phyloP scores from a whole-genome alignment of 352 stramenopile species.

The Phytophthora ohioensis region DNA sequence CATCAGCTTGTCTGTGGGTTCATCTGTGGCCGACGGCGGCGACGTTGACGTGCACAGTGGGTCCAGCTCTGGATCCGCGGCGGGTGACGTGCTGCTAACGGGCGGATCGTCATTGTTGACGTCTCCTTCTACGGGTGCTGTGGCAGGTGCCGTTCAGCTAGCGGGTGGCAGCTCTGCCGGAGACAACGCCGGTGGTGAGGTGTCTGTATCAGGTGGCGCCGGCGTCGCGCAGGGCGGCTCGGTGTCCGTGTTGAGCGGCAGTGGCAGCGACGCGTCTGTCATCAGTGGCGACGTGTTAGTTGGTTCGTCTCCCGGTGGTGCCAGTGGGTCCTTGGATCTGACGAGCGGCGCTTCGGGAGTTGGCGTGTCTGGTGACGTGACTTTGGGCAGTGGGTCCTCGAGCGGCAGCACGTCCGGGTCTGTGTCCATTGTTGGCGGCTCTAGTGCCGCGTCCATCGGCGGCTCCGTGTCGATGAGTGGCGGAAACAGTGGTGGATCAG shows the following conservation, averaged over 20 bases:
- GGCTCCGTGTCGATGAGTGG: neutral
- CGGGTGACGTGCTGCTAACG: constrained; percentile 26
- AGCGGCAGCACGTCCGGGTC: neutral
- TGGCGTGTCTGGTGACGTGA: neutral
- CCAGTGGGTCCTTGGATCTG: neutral
- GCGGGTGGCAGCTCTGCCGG: constrained; percentile 18
- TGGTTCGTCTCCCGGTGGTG: neutral
- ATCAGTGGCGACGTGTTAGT: neutral
- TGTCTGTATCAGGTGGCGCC: constrained; percentile 3
- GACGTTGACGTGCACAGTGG: too few relatives aligned
- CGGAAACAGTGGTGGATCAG: too few relatives aligned
- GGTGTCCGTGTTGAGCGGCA: constrained; percentile 6
- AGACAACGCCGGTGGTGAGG: constrained; percentile 17
- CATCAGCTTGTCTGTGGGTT: constrained; percentile 22
- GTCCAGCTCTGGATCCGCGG: constrained; percentile 7
- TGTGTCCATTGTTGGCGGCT: too few relatives aligned
- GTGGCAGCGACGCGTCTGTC: neutral
- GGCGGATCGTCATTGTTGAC: constrained; percentile 20
- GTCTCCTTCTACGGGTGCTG: constrained; percentile 4
- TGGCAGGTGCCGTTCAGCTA: constrained; percentile 21
- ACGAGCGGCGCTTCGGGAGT: neutral
- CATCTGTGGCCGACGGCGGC: constrained; percentile 7
- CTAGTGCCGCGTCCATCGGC: neutral
- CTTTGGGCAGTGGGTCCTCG: neutral
- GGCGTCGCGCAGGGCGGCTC: constrained; percentile 1